phyloP scores from a whole-genome alignment of 257 asterid species.

The Hygrophila difformis region DNA sequence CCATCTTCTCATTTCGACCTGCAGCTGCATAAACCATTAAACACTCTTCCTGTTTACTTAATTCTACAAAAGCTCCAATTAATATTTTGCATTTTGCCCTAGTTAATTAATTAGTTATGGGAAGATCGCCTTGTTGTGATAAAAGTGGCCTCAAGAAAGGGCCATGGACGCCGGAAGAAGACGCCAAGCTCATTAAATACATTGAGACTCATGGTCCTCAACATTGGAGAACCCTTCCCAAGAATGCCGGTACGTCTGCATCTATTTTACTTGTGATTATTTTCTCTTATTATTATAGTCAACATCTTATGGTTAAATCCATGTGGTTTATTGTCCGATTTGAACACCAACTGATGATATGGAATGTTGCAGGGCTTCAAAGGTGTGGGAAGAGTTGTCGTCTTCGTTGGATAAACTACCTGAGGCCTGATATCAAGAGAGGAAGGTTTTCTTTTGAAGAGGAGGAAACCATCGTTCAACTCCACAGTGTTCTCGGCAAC shows the following conservation, averaged over 20 bases:
- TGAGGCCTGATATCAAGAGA: too few relatives aligned
- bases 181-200: slow-evolving; percentile 15
- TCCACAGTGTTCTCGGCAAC: slow-evolving; percentile 79
- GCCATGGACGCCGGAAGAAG: slow-evolving; percentile 26
- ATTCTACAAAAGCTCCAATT: too few relatives aligned
- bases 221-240: slow-evolving; percentile 25
- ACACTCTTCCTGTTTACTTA: not conserved
- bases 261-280: too few relatives aligned
- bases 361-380: slow-evolving; percentile 39
- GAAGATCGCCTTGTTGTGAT: slow-evolving; percentile 18
- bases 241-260: slow-evolving; percentile 15
- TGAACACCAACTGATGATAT: too few relatives aligned
- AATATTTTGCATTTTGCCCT: too few relatives aligned
- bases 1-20: slow-evolving; percentile 2
- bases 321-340: too few relatives aligned
- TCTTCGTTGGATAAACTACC: too few relatives aligned
- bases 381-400: slow-evolving; percentile 91
- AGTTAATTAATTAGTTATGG: not conserved
- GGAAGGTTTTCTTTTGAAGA: slow-evolving; percentile 83
- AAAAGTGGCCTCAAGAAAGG: slow-evolving; percentile 21
- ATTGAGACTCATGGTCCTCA: slow-evolving; percentile 18
- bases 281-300: too few relatives aligned
- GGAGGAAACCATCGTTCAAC: slow-evolving; percentile 73
- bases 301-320: too few relatives aligned
- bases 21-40: not conserved